Evolutionary conservation across 306 rosid species (phyloP), one percentile per base, ranked within the genome.

Genomic region (Lupinus albus): DNA sequence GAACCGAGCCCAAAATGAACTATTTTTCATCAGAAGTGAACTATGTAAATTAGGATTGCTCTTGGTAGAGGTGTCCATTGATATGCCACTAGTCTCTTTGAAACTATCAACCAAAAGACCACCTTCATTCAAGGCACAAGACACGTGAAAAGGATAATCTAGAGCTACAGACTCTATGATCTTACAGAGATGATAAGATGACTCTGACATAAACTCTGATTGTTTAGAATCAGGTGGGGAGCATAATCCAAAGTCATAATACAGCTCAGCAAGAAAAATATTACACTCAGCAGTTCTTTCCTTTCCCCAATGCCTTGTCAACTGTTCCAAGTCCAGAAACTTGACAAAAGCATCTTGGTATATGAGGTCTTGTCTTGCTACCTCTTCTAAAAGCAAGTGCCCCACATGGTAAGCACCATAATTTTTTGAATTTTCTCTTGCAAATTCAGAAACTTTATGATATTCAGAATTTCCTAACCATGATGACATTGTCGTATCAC

Each of bases 241-340:
- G 78, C 88, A 82, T 70, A 87, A 83, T 11, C 93, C 96, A 59
- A 80, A 73, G 72, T 89, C 98, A 76, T 84, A 89, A 85, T 84
- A 84, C 47, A 93, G 79, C 79, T 93, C 98, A 36, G 96, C 84
- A 50, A 93, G 96, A 79, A 89, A 93, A 77, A 93, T 82, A 67
- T 74, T 80, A 63, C 98, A 93, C 60, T 84, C 94, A 50, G 80
- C 78, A 48, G 88, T 88, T 78, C 96, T 88, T 54, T 88, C 94
- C 86, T 87, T 93, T 52, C 89, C 97, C 97, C 98, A 93, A 7
- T 86, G 85, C 78, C 98, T 86, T 42, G 90, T 93, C 76, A 88
- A 51, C 79, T 84, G 89, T 85, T 93, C 98, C 88, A 93, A 69
- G 79, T 89, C 97, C 60, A 89, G 76, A 74, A 89, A 89, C 82